Percentiles rank a stretch among this genome's conserved stretches.
These are phyloP conservation scores for Penicillium tannophilum DNA, from an alignment of 495 filamentous ascomycete genomes.

Conservation along the genomic window DNA sequence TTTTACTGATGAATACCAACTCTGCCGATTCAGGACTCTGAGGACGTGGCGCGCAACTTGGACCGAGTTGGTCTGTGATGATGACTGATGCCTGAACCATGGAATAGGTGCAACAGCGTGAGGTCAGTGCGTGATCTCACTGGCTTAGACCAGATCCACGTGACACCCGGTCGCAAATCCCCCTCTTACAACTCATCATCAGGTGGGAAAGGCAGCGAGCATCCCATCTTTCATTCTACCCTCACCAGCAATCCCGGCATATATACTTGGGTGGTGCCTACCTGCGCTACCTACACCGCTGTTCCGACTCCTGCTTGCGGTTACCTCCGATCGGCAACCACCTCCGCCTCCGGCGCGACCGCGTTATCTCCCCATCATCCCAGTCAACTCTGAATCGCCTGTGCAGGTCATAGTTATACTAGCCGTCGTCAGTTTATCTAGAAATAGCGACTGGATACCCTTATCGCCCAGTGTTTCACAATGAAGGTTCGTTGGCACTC, in stretches of 20 bases:
- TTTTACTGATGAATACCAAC: constrained; percentile 44
- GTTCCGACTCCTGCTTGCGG: constrained; percentile 21
- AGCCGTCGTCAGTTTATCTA: neutral
- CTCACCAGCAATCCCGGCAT: neutral
- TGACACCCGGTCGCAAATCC: constrained; percentile 37
- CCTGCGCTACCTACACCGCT: neutral
- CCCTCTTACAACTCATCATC: constrained; percentile 11
- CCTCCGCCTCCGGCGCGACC: constrained; percentile 29
- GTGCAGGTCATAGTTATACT: neutral
- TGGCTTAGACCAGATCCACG: constrained; percentile 38
- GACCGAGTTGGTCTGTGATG: constrained; percentile 33
- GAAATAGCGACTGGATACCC: neutral
- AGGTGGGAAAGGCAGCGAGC: neutral
- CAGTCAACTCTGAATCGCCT: constrained; percentile 2
- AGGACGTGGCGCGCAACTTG: constrained; percentile 33
- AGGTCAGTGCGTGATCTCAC: constrained; percentile 46
- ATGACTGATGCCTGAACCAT: constrained; percentile 15
- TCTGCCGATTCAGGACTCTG: constrained; percentile 31
- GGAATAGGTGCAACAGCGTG: constrained; percentile 37
- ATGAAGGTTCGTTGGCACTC: constrained; percentile 8
- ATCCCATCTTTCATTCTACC: neutral
- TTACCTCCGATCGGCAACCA: constrained; percentile 25
- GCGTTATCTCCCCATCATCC: constrained; percentile 19
- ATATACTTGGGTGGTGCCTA: neutral
- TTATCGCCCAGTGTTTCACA: neutral